Base-by-base conservation (phyloP, 805 yeast species). In the Starmerella ratchasimensis region DNA sequence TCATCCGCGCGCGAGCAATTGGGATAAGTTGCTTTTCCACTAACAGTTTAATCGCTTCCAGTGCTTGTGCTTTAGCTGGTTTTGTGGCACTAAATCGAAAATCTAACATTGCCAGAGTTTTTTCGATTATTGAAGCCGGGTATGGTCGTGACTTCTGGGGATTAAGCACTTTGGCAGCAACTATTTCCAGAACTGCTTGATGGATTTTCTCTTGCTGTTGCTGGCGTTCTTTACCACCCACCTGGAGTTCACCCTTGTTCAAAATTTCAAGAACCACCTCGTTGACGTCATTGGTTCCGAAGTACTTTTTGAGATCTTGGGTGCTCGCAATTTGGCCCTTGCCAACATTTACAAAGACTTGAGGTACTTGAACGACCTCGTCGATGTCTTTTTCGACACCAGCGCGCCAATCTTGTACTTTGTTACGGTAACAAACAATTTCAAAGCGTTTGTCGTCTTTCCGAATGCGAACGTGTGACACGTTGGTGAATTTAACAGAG, bases 331-430 rank as follows among this genome's bases (percentile, higher is more conserved):
- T 86, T 45, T 75, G 83, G 2, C 98, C 98, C 54, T 90, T 90
- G 13, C 94, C 82, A 0, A 86, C 97, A 53, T 90, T 90, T 25
- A 74, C 56, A 52, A 90, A 90, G 1, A 90, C 93, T 57, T 80
- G 94, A n/a, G 84, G 94, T 37, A 90, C 83, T 57, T 90, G 98
- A 26, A 90, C 64, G 2, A 90, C 98, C 55, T 90, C 98, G 61
- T 90, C 97, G 7, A 90, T 57, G 55, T 90, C 95, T 49, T 82
- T 88, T 54, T 90, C 98, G 5, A 81, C 74, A 41, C 79, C 80
- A 44, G 72, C 69, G 49, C 96, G 68, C 74, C 84, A 90, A 57
- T 90, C 98, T 57, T 88, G 97, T 4, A 90, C 95, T 55, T 90
- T 90, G 53, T 90, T 90, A 54, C 82, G 94, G 57, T 90, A 90